phyloP scores from a whole-genome alignment of 2,329 filamentous ascomycete species.

The Sporothrix variecibatus region DNA sequence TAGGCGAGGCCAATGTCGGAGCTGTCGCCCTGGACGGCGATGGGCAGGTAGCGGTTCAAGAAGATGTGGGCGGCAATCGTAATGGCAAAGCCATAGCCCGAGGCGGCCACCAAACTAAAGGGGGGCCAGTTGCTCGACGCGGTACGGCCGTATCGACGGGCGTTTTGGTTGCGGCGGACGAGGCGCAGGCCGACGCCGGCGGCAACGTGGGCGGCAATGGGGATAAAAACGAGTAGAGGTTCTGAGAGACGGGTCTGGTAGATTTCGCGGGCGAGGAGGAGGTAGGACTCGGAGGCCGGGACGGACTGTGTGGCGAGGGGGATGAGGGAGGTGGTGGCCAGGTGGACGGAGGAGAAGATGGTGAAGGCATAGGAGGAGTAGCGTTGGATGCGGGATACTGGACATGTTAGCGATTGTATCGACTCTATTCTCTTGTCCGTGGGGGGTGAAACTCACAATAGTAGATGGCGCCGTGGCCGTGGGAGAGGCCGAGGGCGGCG shows the following conservation, averaged over 20 bases:
- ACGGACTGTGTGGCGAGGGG: constrained; percentile 74
- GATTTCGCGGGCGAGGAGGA: constrained; percentile 86
- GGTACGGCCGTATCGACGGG: constrained; percentile 73
- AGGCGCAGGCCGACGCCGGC: constrained; percentile 78
- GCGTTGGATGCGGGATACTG: constrained; percentile 76
- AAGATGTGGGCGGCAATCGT: constrained; percentile 71
- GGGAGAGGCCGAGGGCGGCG: constrained; percentile 17
- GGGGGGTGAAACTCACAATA: constrained; percentile 22
- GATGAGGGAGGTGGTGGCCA: constrained; percentile 79
- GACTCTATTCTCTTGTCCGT: neutral
- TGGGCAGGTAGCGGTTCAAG: constrained; percentile 74
- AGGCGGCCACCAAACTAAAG: constrained; percentile 67
- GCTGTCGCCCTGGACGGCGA: constrained; percentile 77
- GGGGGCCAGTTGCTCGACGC: constrained; percentile 69
- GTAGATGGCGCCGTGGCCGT: constrained; percentile 69
- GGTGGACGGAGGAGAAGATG: constrained; percentile 73
- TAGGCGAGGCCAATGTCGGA: constrained; percentile 84
- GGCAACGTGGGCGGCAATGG: constrained; percentile 72
- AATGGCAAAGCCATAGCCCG: constrained; percentile 70
- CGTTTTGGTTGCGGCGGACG: constrained; percentile 69
- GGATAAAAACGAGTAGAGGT: constrained; percentile 74
- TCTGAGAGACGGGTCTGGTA: constrained; percentile 85
- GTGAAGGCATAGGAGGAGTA: constrained; percentile 87
- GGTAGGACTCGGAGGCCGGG: constrained; percentile 75
- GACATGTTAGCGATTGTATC: neutral